Evolutionary conservation across 75 land plant genomes (phyloP).

Genomic region (Cunninghamia lanceolata): DNA sequence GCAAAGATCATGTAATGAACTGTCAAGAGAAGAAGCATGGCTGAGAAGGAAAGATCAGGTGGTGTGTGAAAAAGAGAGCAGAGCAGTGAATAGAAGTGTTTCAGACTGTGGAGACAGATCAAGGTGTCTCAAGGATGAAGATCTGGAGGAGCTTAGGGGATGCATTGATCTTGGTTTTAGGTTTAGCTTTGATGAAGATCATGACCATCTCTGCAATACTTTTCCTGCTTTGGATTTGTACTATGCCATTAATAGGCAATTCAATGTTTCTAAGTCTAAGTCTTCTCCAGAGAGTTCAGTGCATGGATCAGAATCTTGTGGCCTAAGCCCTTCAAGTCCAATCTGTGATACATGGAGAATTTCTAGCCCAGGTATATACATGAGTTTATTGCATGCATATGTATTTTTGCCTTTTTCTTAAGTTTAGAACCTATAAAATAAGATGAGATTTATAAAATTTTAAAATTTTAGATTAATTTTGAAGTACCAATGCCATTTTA

Average conservation of each 20-base stretch:
- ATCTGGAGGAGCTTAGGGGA: slow-evolving; percentile 35
- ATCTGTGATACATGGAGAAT: slow-evolving; percentile 10
- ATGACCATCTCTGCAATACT: slow-evolving; percentile 15
- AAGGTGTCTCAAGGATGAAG: slow-evolving; percentile 25
- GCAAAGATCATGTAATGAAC: not conserved
- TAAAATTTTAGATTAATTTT: too few relatives aligned
- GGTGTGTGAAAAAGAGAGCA: not conserved
- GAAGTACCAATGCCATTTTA: too few relatives aligned
- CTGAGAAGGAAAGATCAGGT: not conserved
- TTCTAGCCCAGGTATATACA: slow-evolving; percentile 22
- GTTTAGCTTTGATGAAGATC: slow-evolving; percentile 20
- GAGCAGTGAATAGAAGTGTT: not conserved
- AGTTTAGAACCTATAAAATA: too few relatives aligned
- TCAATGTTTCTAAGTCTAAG: not conserved
- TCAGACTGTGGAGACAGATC: not conserved
- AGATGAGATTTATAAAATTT: too few relatives aligned
- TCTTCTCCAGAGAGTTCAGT: slow-evolving; percentile 3
- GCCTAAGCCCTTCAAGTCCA: slow-evolving; percentile 16
- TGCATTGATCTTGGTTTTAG: slow-evolving; percentile 32
- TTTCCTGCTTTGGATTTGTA: slow-evolving; percentile 37
- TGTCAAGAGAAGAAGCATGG: slow-evolving; percentile 9
- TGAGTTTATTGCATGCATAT: not conserved
- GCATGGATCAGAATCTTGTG: not conserved
- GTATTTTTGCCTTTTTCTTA: too few relatives aligned
- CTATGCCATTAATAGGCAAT: slow-evolving; percentile 29